Evolutionary conservation across 306 rosid genomes (phyloP), one percentile per base, ranked within the genome.

Genomic region (Glycine soja): DNA sequence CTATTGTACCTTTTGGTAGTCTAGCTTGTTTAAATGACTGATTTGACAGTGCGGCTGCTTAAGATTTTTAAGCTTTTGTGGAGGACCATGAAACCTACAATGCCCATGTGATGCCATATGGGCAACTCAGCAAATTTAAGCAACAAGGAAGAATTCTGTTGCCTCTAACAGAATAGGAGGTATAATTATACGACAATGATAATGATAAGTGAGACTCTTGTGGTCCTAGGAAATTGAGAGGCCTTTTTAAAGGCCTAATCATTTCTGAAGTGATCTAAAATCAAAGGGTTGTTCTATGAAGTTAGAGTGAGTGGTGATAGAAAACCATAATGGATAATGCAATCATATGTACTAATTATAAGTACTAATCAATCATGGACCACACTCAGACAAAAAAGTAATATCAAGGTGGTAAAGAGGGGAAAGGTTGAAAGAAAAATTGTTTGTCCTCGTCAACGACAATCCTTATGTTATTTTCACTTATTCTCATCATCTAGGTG

Each of bases 101-200:
- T 47, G 83, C 86, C 94, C 97, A 92, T 85, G 94, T 92, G 97
- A 92, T 85, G 81, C 78, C 91, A 65, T 83, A 83, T 90, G 79
- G 78, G 88, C 65, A 81, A 50, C 83, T 80, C 16, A 82, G 42
- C 75, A 72, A 30, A 74, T 65, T 70, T 64, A 67, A 72, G 77
- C 85, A 71, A 72, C 88, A 75, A 65, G 30, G 38, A 69, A 77
- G 42, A 58, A 80, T 62, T 66, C 3, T 83, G 76, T 77, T 70
- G 19, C 83, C 62, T 46, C 18, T 58, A 48, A 15, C 62, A 59
- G 3, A 66, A 52, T 18, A 6, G 62, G 72, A 43, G 85, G 46
- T 69, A 62, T 83, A 68, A 71, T n/a, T 46, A 53, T 72, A 63
- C 36, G 87, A 76, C 75, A 77, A 4, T 59, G 68, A 81, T 62